Percentiles rank a stretch among this genome's conserved stretches.
phyloP scores from a whole-genome alignment of 78 protist genomes.

The slime mould (Dictyostelium discoideum) region DNA sequence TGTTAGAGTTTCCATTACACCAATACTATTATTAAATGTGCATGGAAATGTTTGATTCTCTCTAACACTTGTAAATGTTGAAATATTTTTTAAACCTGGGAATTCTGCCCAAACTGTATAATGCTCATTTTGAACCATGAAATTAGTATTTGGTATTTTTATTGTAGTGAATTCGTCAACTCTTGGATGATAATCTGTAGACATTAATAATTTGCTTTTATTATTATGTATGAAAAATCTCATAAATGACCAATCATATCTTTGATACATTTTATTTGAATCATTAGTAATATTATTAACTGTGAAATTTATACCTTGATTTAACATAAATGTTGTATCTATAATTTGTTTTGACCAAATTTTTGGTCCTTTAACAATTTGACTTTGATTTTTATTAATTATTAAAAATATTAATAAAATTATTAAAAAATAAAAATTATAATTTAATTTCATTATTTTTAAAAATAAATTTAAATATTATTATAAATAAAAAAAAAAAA shows the following conservation, averaged over 20 bases:
- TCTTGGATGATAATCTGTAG: background rate
- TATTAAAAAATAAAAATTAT: too few species aligned
- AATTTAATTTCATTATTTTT: background rate
- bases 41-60: background rate
- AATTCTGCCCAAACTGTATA: background rate
- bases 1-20: background rate
- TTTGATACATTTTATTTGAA: background rate
- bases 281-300: background rate
- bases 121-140: background rate
- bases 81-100: background rate
- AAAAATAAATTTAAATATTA: too few species aligned
- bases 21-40: background rate
- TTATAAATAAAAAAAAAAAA: background rate
- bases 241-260: background rate
- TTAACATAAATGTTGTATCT: background rate
- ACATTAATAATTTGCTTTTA: background rate
- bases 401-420: too few species aligned
- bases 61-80: background rate
- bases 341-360: background rate
- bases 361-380: background rate
- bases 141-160: background rate
- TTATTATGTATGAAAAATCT: background rate
- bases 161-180: conserved; percentile 60
- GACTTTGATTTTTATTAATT: background rate
- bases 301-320: background rate